Base-by-base conservation (phyloP, 2,329 filamentous ascomycete species). In the Trichoderma oligosporum region DNA sequence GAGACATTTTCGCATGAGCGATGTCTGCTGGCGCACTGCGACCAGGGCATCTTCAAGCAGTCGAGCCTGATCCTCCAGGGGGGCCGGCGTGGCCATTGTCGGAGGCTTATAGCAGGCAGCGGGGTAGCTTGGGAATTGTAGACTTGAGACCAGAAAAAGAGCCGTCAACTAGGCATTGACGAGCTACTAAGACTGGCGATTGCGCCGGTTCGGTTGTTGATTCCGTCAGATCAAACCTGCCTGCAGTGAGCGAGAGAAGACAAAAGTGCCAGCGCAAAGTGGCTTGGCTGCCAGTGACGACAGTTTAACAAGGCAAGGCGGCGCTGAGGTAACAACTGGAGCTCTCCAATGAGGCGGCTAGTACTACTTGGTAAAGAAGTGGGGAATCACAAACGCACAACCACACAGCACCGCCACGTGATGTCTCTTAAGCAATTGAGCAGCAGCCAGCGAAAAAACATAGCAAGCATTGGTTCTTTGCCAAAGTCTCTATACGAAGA, bases 21-120 rank as follows among this genome's bases (percentile, higher is more conserved):
- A 85, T 59, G 93, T 94, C 83, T 99, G 95, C 77, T 97, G 93
- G 76, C 93, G 90, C 75, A 99, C 95, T 52, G 96, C 93, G 61
- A 89, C 85, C 75, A 97, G 80, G 69, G 95, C 94, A 87, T 99
- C 94, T 78, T 99, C 94, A 66, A 99, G 87, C 78, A 99, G 84
- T 69, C 92, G 89, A 68, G 89, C 91, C 83, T 87, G 88, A 76
- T 92, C 88, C 76, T 92, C 88, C 64, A 85, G 80, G 69, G 81
- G 81, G 66, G 83, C 80, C 68, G 86, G 83, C 58, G 77, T 78
- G 60, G 78, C 75, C 74, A 76, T 76, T 61, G 62, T 69, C 61
- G 56, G 63, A 57, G 58, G 56, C 46, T 41, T 41, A 3, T 25
- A 9, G 41, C 55, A 48, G 47, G 61, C 65, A 61, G 69, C 64